Percentiles rank a stretch among this genome's conserved stretches.
These are phyloP conservation scores for Dactylellina drechsleri DNA, from an alignment of 2,329 filamentous ascomycete species.

Conservation along the genomic window DNA sequence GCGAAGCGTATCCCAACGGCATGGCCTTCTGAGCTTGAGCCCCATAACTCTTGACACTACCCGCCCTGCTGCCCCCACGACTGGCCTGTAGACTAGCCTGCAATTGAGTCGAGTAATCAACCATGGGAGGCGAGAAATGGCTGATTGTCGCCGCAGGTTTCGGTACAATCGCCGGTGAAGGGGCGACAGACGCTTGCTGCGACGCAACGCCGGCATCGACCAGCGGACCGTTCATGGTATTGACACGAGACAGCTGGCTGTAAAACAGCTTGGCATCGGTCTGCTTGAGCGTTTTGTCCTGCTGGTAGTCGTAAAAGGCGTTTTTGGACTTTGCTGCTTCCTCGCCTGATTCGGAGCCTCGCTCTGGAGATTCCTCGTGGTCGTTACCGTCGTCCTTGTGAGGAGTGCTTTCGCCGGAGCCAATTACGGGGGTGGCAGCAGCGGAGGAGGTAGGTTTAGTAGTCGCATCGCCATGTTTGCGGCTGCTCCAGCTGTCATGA, in stretches of 20 bases:
- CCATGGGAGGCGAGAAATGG: conserved; percentile 57
- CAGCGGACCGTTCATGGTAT: conserved; percentile 60
- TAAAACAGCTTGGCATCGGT: conserved; percentile 96
- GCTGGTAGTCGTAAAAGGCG: conserved; percentile 90
- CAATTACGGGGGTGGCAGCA: background rate
- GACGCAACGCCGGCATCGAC: conserved; percentile 27
- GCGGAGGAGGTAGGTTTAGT: conserved; percentile 7
- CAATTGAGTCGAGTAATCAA: conserved; percentile 56
- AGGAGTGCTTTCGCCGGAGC: conserved; percentile 7
- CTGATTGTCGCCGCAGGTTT: conserved; percentile 63
- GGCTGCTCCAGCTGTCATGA: conserved; percentile 32
- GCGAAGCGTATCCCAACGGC: conserved; percentile 60
- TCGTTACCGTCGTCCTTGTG: background rate
- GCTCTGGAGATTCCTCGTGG: conserved; percentile 43
- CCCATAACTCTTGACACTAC: conserved; percentile 61
- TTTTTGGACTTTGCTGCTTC: conserved; percentile 70
- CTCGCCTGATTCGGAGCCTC: conserved; percentile 40
- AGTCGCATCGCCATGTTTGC: conserved; percentile 5
- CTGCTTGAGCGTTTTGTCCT: conserved; percentile 93
- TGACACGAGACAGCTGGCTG: conserved; percentile 67
- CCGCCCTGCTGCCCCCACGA: conserved; percentile 60
- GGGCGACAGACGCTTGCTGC: conserved; percentile 26
- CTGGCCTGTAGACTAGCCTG: conserved; percentile 47
- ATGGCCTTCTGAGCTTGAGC: conserved; percentile 59
- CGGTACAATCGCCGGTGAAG: conserved; percentile 60